A percentile compares a stretch with the other conserved stretches of the same genome.
These are phyloP conservation scores for Geranium incanum DNA, from an alignment of 441 rosid species.

Conservation along the genomic window DNA sequence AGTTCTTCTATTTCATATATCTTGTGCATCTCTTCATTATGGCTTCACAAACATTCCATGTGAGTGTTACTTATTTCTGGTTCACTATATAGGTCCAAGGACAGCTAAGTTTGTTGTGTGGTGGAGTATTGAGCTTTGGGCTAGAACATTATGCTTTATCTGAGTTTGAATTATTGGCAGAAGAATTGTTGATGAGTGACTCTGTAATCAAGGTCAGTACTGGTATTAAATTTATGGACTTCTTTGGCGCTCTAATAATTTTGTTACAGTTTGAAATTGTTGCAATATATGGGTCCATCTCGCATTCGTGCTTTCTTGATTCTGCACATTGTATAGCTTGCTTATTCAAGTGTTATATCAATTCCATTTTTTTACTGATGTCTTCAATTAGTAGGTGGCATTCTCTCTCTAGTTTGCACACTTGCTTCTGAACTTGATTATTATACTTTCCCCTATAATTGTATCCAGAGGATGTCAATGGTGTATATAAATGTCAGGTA, in stretches of 20 bases:
- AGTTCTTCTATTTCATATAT: background rate
- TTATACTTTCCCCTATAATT: background rate
- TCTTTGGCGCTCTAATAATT: background rate
- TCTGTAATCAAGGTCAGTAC: constrained; percentile 53
- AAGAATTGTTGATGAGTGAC: constrained; percentile 87
- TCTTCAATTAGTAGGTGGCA: background rate
- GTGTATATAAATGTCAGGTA: constrained; percentile 38
- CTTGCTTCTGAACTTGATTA: constrained; percentile 1
- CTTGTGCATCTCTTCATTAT: background rate
- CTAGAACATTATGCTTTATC: constrained; percentile 69
- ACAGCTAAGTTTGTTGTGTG: constrained; percentile 53
- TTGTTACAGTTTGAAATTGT: constrained; percentile 2
- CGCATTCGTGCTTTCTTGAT: background rate
- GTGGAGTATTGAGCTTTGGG: constrained; percentile 75
- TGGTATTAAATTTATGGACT: background rate
- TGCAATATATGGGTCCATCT: constrained; percentile 5
- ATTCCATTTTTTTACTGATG: background rate
- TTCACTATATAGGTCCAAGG: constrained; percentile 62
- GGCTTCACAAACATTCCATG: background rate
- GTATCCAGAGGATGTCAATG: constrained; percentile 10
- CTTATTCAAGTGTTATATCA: background rate
- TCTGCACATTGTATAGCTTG: background rate
- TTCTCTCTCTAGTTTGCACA: background rate
- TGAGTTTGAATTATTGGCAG: constrained; percentile 85
- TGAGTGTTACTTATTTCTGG: background rate